Base-by-base conservation (phyloP, 2,329 filamentous ascomycete genomes). In the Aureobasidium sp. region DNA sequence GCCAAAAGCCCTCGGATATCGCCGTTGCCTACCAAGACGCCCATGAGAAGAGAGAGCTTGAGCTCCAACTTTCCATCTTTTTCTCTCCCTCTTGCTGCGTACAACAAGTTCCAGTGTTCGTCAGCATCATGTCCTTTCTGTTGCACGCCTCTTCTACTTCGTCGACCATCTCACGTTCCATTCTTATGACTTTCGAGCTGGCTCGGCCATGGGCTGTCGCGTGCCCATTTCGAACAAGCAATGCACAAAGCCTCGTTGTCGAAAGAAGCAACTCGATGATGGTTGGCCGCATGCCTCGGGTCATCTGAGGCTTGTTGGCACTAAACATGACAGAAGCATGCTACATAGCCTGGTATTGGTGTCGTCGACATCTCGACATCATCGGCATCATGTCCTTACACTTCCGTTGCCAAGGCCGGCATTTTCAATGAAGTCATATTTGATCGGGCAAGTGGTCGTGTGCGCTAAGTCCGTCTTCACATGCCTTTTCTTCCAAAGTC, bases 391-490 rank as follows among this genome's bases (percentile, higher is more conserved):
- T 47, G 17, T 33, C 35, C 14, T 19, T 17, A 17, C 15, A 47
- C 24, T 5, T 44, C 24, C 24, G 45, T 31, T 50, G 57, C 57
- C 57, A 60, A 60, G 31, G 57, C 22, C 50, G 35, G 22, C 44
- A 29, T 60, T 50, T n/a, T n/a, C 22, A 17, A 33, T 19, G 35
- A 60, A 35, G 57, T 49, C 56, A 49, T 59, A 0, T 27, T 59
- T 39, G 6, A 49, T 50, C n/a, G 33, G 45, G 57, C 27, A 60
- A 42, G 57, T 60, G 57, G 45, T 60, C 57, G 57, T 60, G 57
- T 60, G 58, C 50, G 50, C 50, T 42, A 40, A 40, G 35, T 60
- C 45, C 5, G 22, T n/a, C 47, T 61, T 61, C 59, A 61, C 48
- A 61, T 61, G 59, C n/a, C 39, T 45, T 61, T 53, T 60, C 29